These are phyloP conservation scores for Gigaspora rosea DNA, from an alignment of 192 early-diverging fungal genomes.

Conservation along the genomic window DNA sequence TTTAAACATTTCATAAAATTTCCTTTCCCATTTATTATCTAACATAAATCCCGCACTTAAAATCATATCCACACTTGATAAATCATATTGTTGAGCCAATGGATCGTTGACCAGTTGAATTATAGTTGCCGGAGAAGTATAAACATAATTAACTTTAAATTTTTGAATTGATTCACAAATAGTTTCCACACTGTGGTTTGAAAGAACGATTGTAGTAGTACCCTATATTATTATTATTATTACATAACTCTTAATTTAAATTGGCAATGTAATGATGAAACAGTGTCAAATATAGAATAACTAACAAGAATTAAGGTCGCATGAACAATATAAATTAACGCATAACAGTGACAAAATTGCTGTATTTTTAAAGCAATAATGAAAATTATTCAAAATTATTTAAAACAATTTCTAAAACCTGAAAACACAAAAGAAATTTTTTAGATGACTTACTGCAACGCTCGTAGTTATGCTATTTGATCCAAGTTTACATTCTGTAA, in stretches of 20 bases:
- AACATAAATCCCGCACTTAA: constrained; percentile 68
- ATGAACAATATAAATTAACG: constrained; percentile 34
- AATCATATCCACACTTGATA: constrained; percentile 52
- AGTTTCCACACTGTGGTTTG: constrained; percentile 55
- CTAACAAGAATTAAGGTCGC: background rate
- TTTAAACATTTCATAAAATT: constrained; percentile 40
- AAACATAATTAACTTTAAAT: constrained; percentile 43
- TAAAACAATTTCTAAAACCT: no score
- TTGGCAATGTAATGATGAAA: no score
- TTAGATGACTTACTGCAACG: background rate
- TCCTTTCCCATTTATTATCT: constrained; percentile 36
- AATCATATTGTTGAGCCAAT: constrained; percentile 61
- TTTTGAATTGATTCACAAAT: constrained; percentile 59
- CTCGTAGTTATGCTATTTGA: constrained; percentile 45
- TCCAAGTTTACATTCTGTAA: constrained; percentile 43
- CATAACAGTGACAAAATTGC: constrained; percentile 49
- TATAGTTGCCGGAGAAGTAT: constrained; percentile 66
- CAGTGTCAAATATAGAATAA: no score
- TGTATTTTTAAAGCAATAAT: constrained; percentile 18
- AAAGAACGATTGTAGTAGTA: no score
- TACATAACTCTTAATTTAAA: no score
- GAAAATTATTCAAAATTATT: no score
- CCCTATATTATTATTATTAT: constrained; percentile 31
- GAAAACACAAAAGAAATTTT: no score
- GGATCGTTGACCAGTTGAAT: constrained; percentile 67